phyloP scores from a whole-genome alignment of 176 grass and related monocot species.

The Triticum aestivum region DNA sequence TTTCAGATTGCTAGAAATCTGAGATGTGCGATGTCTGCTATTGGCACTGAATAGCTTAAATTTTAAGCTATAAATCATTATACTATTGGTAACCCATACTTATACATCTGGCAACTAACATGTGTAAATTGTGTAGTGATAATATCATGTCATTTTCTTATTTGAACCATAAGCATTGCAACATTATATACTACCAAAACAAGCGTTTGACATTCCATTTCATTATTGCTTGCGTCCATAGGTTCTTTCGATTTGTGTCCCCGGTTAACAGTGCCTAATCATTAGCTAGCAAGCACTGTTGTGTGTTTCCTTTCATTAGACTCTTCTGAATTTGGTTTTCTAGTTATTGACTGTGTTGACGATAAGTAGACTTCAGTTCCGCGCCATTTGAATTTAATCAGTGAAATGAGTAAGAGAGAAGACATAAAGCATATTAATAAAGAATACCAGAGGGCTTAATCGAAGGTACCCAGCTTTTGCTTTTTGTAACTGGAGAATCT shows the following conservation, averaged over 20 bases:
- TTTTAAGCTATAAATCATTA: not conserved
- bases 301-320: not conserved
- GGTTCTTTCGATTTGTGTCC: not conserved
- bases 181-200: not conserved
- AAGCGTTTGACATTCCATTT: not conserved
- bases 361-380: not conserved
- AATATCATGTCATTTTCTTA: not conserved
- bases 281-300: not conserved
- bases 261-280: not conserved
- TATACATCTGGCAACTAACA: not conserved
- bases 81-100: not conserved
- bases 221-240: not conserved
- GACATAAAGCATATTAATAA: conserved; percentile 22
- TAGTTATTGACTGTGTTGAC: not conserved
- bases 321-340: conserved; percentile 26
- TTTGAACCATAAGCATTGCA: not conserved
- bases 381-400: conserved; percentile 19
- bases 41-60: not conserved
- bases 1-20: not conserved
- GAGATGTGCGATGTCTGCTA: not conserved
- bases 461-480: conserved; percentile 29
- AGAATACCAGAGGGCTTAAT: conserved; percentile 22
- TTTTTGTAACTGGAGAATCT: conserved; percentile 40
- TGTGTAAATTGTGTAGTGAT: not conserved
- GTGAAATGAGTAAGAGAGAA: conserved; percentile 23